Base-by-base conservation (phyloP, 805 yeast genomes). In the Zygosaccharomyces rouxii region DNA sequence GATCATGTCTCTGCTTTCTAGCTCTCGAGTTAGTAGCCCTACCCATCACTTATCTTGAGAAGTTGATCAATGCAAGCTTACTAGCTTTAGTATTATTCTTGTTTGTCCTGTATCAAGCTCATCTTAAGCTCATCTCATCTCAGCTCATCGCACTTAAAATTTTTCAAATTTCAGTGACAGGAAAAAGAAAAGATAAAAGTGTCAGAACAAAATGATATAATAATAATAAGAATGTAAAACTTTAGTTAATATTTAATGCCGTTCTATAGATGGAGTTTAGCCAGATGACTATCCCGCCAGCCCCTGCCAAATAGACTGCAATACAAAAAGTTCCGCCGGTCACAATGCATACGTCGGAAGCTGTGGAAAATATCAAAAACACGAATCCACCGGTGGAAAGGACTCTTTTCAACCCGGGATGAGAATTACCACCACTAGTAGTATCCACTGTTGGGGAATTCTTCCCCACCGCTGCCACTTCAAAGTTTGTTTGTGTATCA, bases 1-100 rank as follows among this genome's bases (percentile, higher is more conserved):
- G 96, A 59, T 80, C 86, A 64, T 88, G 96, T 58, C 90, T 87
- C 48, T 74, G 83, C 41, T 58, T 62, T 57, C 79, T 79, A 11
- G 72, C 75, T 58, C 71, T 81, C 38, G 70, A 59, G 14, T 74
- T 79, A 42, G 71, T 66, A 3, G 78, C 81, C 68, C 84, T 86
- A 45, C 87, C 94, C 95, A 86, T 86, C 13, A 30, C 37, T 33
- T 18, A 25, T n/a, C 10, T 35, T 38, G 7, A 25, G 7, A 28
- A 21, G 31, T 22, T 18, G 14, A 6, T 14, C 19, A 19, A 21
- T 29, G 14, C 16, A 19, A 14, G 3, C 5, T 14, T 11, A 14
- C 13, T 22, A 23, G 23, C 18, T 16, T 16, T 44, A 28, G 6
- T 18, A 10, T 5, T 6, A 28, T 11, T 21, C 19, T 23, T 11